Conservation (phyloP, 331 rosid genomes). For the Cydonia oblonga region DNA sequence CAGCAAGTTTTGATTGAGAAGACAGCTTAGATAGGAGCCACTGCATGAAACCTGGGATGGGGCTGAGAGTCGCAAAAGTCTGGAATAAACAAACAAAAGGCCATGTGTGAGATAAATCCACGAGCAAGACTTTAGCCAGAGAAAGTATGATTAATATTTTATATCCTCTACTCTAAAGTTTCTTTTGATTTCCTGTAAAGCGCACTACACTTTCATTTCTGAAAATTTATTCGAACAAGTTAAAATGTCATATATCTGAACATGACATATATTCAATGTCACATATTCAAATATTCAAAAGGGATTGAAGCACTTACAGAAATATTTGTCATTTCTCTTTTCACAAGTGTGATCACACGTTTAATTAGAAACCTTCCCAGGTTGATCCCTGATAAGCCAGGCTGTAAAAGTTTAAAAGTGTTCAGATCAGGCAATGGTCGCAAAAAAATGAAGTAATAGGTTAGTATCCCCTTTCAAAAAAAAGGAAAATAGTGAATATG, state of each 20-base stretch:
- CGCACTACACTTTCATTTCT: too few relatives aligned
- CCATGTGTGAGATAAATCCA: conserved; percentile 7
- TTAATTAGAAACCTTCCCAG: conserved; percentile 87
- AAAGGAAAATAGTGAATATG: neutral
- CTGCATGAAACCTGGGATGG: conserved; percentile 95
- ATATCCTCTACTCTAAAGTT: neutral
- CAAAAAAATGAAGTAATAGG: neutral
- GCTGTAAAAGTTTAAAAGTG: conserved; percentile 41
- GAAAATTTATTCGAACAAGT: too few relatives aligned
- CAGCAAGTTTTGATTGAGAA: conserved; percentile 49
- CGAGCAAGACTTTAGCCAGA: neutral
- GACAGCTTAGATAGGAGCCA: conserved; percentile 88
- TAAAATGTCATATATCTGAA: too few relatives aligned
- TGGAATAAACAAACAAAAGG: conserved; percentile 13
- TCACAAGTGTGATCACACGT: conserved; percentile 78
- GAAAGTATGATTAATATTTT: neutral
- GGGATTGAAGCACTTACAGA: conserved; percentile 47
- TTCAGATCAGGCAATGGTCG: conserved; percentile 11
- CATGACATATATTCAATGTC: too few relatives aligned
- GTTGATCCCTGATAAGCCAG: conserved; percentile 91
- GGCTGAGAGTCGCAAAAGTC: conserved; percentile 94
- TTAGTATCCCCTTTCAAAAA: neutral
- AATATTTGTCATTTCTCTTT: conserved; percentile 81
- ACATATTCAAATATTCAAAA: neutral
- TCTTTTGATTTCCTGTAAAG: neutral